Base-by-base conservation (phyloP, 345 rosid genomes). In the Erysimum cheiranthoides region DNA sequence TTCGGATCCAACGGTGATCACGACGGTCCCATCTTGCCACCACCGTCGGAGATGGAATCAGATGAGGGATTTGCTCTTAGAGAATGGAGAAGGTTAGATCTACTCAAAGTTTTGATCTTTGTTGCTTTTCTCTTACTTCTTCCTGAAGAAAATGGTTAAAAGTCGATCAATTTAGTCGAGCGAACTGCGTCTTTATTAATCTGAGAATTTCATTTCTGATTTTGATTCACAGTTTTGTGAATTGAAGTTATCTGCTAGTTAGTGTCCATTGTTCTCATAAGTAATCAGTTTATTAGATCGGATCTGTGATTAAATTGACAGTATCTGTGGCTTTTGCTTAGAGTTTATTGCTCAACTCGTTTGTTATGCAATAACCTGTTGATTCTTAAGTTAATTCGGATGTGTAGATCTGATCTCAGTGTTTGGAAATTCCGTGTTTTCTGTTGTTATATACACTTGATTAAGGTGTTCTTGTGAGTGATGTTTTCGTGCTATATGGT, bases 71-170 rank as follows among this genome's bases (percentile, higher is more conserved):
- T 77, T 45, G 87, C 90, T 67, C 85, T 90, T 30, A 80, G 85
- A 70, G 94, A 93, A 68, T 93, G 96, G 98, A 84, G 96, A 85
- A 88, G 94, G 98, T 93, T 60, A 73, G 74, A 78, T 86, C 61
- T 68, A 53, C 30, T 25, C 5, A 0, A 50, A 14, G 1, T 6
- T 59, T 36, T 42, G 5, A 5, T 35, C 14, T 59, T n/a, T n/a
- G 38, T 57, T 64, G 36, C 47, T 45, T 66, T 38, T 16, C 25
- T 3, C 28, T 25, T 59, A 46, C 63, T 70, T 17, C 1, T 36
- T 5, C 27, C 40, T 27, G 45, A 35, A 47, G 11, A 36, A 39
- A 56, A 1, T 14, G 16, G 28, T 1, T 67, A n/a, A 28, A 59
- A 58, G n/a, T 61, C 8, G 38, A 59, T 21, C 1, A 2, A 2